phyloP scores from a whole-genome alignment of 2,329 filamentous ascomycete species.

The Cylindrodendrum hubeiense region DNA sequence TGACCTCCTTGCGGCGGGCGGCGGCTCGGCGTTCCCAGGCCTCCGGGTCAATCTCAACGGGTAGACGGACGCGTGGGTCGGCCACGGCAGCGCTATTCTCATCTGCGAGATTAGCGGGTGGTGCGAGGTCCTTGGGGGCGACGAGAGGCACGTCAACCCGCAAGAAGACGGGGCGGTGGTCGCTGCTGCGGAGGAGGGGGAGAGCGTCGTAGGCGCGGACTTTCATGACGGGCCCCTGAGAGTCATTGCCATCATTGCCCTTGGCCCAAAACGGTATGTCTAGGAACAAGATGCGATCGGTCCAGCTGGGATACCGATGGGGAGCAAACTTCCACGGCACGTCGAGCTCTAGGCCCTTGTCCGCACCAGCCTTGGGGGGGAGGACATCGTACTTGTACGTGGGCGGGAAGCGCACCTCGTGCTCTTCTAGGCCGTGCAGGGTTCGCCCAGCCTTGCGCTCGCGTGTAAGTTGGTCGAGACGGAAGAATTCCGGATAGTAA shows the following conservation, averaged over 20 bases:
- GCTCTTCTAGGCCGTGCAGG: constrained; percentile 83
- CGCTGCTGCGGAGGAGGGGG: constrained; percentile 83
- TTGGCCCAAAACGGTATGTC: constrained; percentile 68
- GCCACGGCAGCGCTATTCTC: constrained; percentile 36
- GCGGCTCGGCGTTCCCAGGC: constrained; percentile 65
- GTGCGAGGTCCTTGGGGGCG: constrained; percentile 53
- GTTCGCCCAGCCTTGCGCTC: constrained; percentile 78
- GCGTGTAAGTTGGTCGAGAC: constrained; percentile 81
- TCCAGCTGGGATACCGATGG: constrained; percentile 93
- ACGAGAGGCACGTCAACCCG: constrained; percentile 75
- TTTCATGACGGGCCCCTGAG: constrained; percentile 51
- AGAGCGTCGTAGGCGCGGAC: constrained; percentile 80
- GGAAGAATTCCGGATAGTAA: constrained; percentile 76
- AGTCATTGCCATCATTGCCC: constrained; percentile 31
- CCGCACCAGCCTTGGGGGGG: constrained; percentile 43
- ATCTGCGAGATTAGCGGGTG: constrained; percentile 43
- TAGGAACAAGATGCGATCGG: constrained; percentile 88
- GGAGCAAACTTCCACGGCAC: constrained; percentile 67
- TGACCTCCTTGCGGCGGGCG: constrained; percentile 59
- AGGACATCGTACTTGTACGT: constrained; percentile 87
- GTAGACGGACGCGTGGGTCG: constrained; percentile 61
- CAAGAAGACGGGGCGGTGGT: constrained; percentile 88
- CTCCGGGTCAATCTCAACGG: constrained; percentile 65
- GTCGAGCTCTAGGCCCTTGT: constrained; percentile 43
- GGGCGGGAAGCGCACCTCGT: constrained; percentile 82